Evolutionary conservation across 768 basidiomycete species (phyloP).

Genomic region (Serendipita sp.): DNA sequence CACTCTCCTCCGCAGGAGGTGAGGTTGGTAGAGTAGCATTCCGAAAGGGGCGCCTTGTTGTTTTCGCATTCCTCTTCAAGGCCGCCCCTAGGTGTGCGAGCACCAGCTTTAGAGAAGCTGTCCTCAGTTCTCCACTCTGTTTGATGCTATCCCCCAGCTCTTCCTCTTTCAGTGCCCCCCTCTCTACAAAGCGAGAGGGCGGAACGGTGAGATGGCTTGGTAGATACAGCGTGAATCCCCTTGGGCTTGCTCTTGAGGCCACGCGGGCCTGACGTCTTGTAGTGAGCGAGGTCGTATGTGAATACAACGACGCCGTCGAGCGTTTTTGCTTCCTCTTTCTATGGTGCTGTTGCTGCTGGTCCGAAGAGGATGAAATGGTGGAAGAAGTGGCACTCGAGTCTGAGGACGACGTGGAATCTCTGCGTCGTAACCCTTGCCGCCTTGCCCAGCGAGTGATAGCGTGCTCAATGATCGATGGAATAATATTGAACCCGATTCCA

Average conservation of each 20-base stretch:
- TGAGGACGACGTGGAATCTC: slow-evolving; percentile 25
- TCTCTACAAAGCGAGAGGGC: not conserved
- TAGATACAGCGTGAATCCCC: slow-evolving; percentile 50
- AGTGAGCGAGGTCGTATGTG: slow-evolving; percentile 14
- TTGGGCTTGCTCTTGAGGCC: slow-evolving; percentile 39
- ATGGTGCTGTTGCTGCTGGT: slow-evolving; percentile 12
- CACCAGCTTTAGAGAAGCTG: slow-evolving; percentile 33
- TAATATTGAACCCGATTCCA: slow-evolving; percentile 4
- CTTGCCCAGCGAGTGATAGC: slow-evolving; percentile 62
- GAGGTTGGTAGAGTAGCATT: no score
- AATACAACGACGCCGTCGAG: slow-evolving; percentile 8
- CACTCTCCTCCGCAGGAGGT: not conserved
- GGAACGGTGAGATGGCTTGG: slow-evolving; percentile 24
- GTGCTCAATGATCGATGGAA: slow-evolving; percentile 38
- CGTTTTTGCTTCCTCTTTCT: slow-evolving; percentile 4
- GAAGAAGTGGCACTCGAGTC: slow-evolving; percentile 14
- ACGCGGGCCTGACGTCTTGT: slow-evolving; percentile 34
- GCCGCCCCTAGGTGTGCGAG: slow-evolving; percentile 35
- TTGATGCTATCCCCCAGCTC: not conserved
- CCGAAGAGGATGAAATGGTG: slow-evolving; percentile 2
- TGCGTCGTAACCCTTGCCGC: slow-evolving; percentile 18
- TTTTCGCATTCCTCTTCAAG: slow-evolving; percentile 15
- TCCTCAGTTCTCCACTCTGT: slow-evolving; percentile 22
- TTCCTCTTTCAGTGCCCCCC: not conserved
- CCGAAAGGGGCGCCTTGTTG: not conserved